Base-by-base conservation (phyloP, 1,284 basidiomycete species). In the Ceratobasidium sp. region DNA sequence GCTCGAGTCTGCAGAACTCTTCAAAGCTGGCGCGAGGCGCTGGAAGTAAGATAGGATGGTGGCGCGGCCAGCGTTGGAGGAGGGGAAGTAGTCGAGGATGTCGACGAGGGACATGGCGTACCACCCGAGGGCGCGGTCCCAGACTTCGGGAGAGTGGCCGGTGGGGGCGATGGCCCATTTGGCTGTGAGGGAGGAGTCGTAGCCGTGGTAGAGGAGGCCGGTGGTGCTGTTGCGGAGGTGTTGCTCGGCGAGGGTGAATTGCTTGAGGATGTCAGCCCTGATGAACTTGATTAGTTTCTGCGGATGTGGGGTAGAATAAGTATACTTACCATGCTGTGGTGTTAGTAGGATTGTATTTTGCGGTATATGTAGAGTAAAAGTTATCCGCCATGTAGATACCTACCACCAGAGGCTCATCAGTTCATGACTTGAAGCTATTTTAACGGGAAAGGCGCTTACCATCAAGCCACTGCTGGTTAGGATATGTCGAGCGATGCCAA, bases 71-170 rank as follows among this genome's bases (percentile, higher is more conserved):
- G 80, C 74, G 62, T 81, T 78, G 13, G 80, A 78, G 5, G 75
- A n/a, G 1, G 85, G 82, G 32, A 84, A 78, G 66, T 83, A 80
- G 32, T 83, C 82, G 38, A 86, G 78, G 23, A 83, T 78, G 78
- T 87, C 85, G n/a, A 84, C 85, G 32, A 86, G 82, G 0, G 84
- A 83, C 84, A 86, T 86, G 55, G 79, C 76, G 75, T 84, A 85
- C 84, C 85, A 85, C 16, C 85, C 85, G 28, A 86, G 63, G 0
- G 85, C 84, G 30, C 85, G 82, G 69, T 83, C 82, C 85, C 85
- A 86, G 16, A 86, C 82, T 73, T 86, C 83, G 6, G 84, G 85
- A 13, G 82, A 83, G 72, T 84, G 84, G 0, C 85, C 85, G 2
- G 84, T 81, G 75, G 84, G 83, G 0, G 82, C 69, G 18, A 81